Evolutionary conservation across 805 yeast genomes (phyloP).

Genomic region (Starmerella roubikii): DNA sequence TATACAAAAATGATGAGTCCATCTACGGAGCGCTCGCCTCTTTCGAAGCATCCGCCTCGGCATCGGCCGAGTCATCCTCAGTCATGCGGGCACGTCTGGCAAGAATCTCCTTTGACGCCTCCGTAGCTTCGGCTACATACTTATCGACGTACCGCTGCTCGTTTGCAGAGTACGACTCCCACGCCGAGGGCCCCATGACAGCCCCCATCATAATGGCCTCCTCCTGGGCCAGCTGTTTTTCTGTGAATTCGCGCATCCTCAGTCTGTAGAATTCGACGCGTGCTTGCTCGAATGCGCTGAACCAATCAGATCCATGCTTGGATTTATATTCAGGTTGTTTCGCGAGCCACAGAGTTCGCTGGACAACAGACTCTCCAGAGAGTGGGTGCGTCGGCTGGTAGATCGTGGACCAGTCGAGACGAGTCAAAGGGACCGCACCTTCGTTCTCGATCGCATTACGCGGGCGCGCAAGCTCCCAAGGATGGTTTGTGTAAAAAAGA

Average conservation of each 20-base stretch:
- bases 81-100: conserved; percentile 21
- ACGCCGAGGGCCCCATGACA: conserved; percentile 43
- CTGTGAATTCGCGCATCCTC: conserved; percentile 72
- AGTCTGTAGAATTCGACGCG: conserved; percentile 77
- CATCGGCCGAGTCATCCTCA: conserved; percentile 15
- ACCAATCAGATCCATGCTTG: conserved; percentile 23
- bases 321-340: conserved; percentile 24
- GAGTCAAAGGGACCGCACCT: neutral
- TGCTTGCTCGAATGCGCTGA: conserved; percentile 70
- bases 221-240: conserved; percentile 57
- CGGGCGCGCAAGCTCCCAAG: conserved; percentile 95
- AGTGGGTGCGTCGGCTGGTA: conserved; percentile 59
- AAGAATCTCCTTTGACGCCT: conserved; percentile 36
- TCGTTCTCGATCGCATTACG: conserved; percentile 65
- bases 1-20: no score
- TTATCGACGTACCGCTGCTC: conserved; percentile 59
- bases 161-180: conserved; percentile 53
- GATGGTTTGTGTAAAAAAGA: conserved; percentile 81
- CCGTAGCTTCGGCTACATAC: conserved; percentile 62
- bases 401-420: conserved; percentile 61
- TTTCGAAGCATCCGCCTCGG: no score
- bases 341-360: conserved; percentile 49
- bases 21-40: no score
- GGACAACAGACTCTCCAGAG: conserved; percentile 83
- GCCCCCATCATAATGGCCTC: conserved; percentile 82